These are phyloP conservation scores for Fusarium compactum DNA, from an alignment of 2,329 filamentous ascomycete species.

Conservation along the genomic window DNA sequence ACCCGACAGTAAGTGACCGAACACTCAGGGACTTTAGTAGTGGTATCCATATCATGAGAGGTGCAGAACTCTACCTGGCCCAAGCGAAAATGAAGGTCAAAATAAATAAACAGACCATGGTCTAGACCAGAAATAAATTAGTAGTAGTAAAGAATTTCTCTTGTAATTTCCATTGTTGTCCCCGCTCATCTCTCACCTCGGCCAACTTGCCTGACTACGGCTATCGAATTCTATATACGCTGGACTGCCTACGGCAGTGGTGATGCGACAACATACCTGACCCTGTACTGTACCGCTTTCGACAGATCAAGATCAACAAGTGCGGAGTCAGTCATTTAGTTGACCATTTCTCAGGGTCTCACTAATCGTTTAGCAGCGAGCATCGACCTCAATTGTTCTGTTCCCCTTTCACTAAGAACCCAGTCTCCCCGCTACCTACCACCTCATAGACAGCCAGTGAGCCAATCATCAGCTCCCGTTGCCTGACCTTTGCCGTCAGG, in stretches of 20 bases:
- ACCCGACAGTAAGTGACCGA: neutral
- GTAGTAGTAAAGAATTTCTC: neutral
- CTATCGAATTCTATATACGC: neutral
- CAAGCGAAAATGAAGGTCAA: neutral
- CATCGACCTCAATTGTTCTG: constrained; percentile 6
- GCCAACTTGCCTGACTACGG: constrained; percentile 3
- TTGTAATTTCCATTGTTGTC: constrained; percentile 1
- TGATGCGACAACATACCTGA: constrained; percentile 23
- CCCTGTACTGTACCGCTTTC: constrained; percentile 18
- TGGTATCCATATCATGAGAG: neutral
- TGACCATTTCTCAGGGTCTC: constrained; percentile 19
- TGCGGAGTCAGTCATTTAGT: constrained; percentile 14
- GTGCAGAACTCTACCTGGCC: constrained; percentile 13
- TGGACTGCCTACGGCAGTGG: constrained; percentile 4
- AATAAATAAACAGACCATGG: neutral
- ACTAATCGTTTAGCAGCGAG: constrained; percentile 17
- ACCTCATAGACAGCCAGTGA: neutral
- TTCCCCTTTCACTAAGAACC: constrained; percentile 15
- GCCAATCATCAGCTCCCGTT: constrained; percentile 25
- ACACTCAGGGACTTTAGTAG: constrained; percentile 7
- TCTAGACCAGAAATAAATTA: neutral
- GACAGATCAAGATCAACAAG: constrained; percentile 1
- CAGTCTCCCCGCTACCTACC: constrained; percentile 26
- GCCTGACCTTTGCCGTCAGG: constrained; percentile 7
- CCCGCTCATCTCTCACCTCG: constrained; percentile 11